Percentiles rank a stretch among this genome's conserved stretches.
Evolutionary conservation across 208 protist genomes (phyloP).

Genomic region (Angomonas ambiguus): DNA sequence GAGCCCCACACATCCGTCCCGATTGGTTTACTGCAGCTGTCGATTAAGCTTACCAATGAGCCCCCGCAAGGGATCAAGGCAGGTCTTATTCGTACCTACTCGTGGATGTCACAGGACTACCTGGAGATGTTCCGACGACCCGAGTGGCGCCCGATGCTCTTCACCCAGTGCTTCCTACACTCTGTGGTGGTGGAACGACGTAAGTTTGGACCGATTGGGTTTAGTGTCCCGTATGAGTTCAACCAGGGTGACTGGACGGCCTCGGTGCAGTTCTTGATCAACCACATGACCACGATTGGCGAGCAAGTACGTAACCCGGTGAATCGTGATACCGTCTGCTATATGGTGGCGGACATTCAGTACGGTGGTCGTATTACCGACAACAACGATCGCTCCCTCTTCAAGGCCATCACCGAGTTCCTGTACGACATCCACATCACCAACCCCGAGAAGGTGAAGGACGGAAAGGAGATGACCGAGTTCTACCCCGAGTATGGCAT

Average conservation of each 20-base stretch:
- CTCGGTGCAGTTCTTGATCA: slow-evolving; percentile 96
- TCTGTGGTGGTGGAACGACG: slow-evolving; percentile 96
- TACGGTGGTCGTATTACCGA: slow-evolving; percentile 99
- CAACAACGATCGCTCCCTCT: slow-evolving; percentile 96
- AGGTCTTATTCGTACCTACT: slow-evolving; percentile 94
- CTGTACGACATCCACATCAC: slow-evolving; percentile 91
- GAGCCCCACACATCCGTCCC: slow-evolving; percentile 94
- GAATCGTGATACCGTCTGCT: slow-evolving; percentile 93
- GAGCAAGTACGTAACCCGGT: slow-evolving; percentile 92
- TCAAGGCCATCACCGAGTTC: slow-evolving; percentile 96
- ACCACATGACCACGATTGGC: slow-evolving; percentile 96
- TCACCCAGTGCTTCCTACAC: slow-evolving; percentile 97
- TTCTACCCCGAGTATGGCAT: slow-evolving; percentile 87
- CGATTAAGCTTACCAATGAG: slow-evolving; percentile 98
- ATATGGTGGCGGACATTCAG: slow-evolving; percentile 98
- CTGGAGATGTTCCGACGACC: slow-evolving; percentile 94
- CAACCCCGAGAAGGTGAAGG: slow-evolving; percentile 83
- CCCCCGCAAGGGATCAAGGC: slow-evolving; percentile 96
- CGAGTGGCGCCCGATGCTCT: slow-evolving; percentile 96
- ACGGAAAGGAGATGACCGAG: slow-evolving; percentile 76
- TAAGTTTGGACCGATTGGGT: slow-evolving; percentile 98
- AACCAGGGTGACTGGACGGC: slow-evolving; percentile 96
- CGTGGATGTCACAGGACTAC: slow-evolving; percentile 95
- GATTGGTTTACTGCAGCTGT: slow-evolving; percentile 95
- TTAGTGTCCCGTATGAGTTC: slow-evolving; percentile 99